Base-by-base conservation (phyloP, 192 early-diverging fungal species). In the Mortierella antarctica region DNA sequence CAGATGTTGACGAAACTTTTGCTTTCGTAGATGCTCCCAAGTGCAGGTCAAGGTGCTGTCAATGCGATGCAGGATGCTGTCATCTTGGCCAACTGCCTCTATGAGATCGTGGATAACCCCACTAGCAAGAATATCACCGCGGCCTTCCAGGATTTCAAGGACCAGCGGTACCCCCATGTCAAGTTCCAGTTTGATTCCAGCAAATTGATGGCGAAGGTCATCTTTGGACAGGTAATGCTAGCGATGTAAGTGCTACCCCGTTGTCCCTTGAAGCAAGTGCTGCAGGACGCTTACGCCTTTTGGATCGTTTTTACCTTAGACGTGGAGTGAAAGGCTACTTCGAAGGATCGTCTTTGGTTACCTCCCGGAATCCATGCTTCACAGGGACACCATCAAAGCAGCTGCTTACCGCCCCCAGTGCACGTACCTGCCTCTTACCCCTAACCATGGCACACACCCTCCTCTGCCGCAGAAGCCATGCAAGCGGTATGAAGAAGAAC, bases 41-140 rank as follows among this genome's bases (percentile, higher is more conserved):
- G 68, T 54, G 49, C 47, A 4, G 68, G 68, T 6, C 70, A 71
- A 63, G 67, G 67, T 12, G 67, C 67, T 17, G 67, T 69, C 13
- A 69, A 69, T 51, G 67, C 57, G 9, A 58, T 69, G 57, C 57
- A 69, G 48, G 67, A 69, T 59, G 56, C 67, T 10, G 67, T 69
- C 20, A 59, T 69, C 11, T 20, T 69, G 7, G 56, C 67, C 0
- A 69, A 59, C 31, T 69, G 67, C 17, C 52, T 69, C n/a, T 69
- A 69, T 51, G 67, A 69, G 2, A 57, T 69, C 50, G 67, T 53
- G 4, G 15, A 49, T 31, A 41, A 47, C 15, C 57, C 48, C 13
- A 59, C 67, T 17, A 1, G 23, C 23, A 20, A 60, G 42, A 59
- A 57, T 21, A 59, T 69, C 11, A 51, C 56, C 10, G 7, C 55